phyloP scores from a whole-genome alignment of 116 monocot genomes.

The Dioscorea cayenensis region DNA sequence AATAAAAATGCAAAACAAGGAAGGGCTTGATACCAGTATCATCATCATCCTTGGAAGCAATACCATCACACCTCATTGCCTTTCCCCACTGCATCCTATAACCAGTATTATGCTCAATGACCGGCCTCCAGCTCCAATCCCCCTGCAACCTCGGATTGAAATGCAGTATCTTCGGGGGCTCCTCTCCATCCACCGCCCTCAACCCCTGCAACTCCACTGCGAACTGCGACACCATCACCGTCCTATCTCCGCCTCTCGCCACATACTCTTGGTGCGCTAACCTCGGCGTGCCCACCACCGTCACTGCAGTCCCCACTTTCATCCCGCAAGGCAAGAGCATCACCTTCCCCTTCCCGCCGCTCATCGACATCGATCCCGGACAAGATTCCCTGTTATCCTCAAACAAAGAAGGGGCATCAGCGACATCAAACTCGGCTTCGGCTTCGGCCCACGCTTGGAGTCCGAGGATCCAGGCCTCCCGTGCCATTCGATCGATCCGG shows the following conservation, averaged over 20 bases:
- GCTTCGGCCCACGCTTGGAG: slow-evolving; percentile 56
- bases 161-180: slow-evolving; percentile 39
- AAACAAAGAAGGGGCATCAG: background rate
- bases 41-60: slow-evolving; percentile 54
- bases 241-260: slow-evolving; percentile 19
- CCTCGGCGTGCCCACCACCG: slow-evolving; percentile 70
- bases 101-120: slow-evolving; percentile 39
- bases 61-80: slow-evolving; percentile 72
- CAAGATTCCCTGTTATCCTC: slow-evolving; percentile 35
- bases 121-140: slow-evolving; percentile 33
- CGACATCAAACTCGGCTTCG: slow-evolving; percentile 3
- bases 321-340: slow-evolving; percentile 82
- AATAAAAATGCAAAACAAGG: too few relatives aligned
- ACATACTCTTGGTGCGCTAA: slow-evolving; percentile 54
- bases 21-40: slow-evolving; percentile 45
- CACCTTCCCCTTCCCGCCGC: slow-evolving; percentile 31
- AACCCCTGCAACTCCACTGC: slow-evolving; percentile 38
- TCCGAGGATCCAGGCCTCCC: slow-evolving; percentile 73
- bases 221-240: slow-evolving; percentile 40
- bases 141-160: slow-evolving; percentile 37
- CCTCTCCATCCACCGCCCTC: slow-evolving; percentile 38
- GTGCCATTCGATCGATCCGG: slow-evolving; percentile 49
- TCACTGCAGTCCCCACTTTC: slow-evolving; percentile 71
- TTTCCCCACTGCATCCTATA: slow-evolving; percentile 46
- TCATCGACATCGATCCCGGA: slow-evolving; percentile 42